Percentiles rank a stretch among this genome's conserved stretches.
Conservation (phyloP, 2,329 filamentous ascomycete genomes). For the Xylaria sp. region DNA sequence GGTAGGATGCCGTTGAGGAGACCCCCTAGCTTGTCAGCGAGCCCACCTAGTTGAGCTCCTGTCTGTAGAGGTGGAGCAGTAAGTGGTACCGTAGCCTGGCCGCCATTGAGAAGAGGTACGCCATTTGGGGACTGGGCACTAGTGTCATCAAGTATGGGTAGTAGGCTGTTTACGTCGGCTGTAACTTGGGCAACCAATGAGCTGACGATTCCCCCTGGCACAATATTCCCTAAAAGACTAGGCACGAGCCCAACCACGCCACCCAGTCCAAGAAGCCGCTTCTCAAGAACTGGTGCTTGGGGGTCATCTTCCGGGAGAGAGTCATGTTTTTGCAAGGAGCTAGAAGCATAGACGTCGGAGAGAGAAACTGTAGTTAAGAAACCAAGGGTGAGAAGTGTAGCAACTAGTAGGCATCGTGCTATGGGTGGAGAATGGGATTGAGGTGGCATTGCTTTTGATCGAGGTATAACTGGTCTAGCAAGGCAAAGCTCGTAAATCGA, state of each 20-base stretch:
- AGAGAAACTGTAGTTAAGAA: conserved; percentile 36
- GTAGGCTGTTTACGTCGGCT: conserved; percentile 33
- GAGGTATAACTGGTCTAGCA: background rate
- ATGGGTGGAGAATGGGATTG: conserved; percentile 35
- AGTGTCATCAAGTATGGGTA: conserved; percentile 30
- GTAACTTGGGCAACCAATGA: conserved; percentile 38
- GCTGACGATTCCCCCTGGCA: conserved; percentile 33
- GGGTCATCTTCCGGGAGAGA: conserved; percentile 11
- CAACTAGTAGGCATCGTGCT: conserved; percentile 38
- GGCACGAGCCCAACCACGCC: conserved; percentile 33
- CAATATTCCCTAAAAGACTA: conserved; percentile 33
- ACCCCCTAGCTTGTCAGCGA: conserved; percentile 37
- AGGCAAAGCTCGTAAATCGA: conserved; percentile 9
- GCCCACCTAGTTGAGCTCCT: conserved; percentile 30
- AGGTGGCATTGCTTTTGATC: conserved; percentile 37
- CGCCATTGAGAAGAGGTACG: conserved; percentile 37
- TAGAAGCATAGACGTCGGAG: conserved; percentile 18
- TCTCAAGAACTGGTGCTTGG: conserved; percentile 18
- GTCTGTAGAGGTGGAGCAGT: conserved; percentile 37
- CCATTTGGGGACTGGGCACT: conserved; percentile 33
- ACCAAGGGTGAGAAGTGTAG: conserved; percentile 36
- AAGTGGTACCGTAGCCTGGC: conserved; percentile 32
- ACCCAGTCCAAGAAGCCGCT: conserved; percentile 37
- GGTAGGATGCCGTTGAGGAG: conserved; percentile 38
- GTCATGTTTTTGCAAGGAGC: conserved; percentile 28